Percentiles rank a stretch among this genome's conserved stretches.
These are phyloP conservation scores for Hansenula sp. DNA, from an alignment of 1,139 yeast species.

Conservation along the genomic window DNA sequence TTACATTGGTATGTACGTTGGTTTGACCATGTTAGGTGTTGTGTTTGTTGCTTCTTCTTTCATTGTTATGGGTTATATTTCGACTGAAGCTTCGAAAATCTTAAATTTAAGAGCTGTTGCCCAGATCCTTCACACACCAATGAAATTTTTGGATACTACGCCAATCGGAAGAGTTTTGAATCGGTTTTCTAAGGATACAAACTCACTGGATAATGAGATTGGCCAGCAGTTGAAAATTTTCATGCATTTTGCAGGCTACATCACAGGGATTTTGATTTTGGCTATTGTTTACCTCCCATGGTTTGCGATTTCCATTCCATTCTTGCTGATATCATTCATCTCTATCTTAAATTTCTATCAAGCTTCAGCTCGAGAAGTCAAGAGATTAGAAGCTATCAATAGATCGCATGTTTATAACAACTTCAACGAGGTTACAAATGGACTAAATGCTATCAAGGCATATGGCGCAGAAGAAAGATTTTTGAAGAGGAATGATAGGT, in stretches of 20 bases:
- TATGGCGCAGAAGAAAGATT: slow-evolving; percentile 54
- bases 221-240: slow-evolving; percentile 54
- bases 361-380: slow-evolving; percentile 75
- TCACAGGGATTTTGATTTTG: slow-evolving; percentile 61
- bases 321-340: slow-evolving; percentile 43
- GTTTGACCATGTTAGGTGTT: slow-evolving; percentile 54
- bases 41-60: slow-evolving; percentile 45
- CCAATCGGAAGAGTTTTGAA: slow-evolving; percentile 70
- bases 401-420: slow-evolving; percentile 77
- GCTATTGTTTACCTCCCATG: slow-evolving; percentile 74
- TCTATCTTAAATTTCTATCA: slow-evolving; percentile 61
- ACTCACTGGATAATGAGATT: slow-evolving; percentile 71
- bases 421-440: slow-evolving; percentile 71
- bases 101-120: slow-evolving; percentile 51
- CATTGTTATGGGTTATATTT: slow-evolving; percentile 48
- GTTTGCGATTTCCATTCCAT: slow-evolving; percentile 68
- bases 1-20: slow-evolving; percentile 59
- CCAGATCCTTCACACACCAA: slow-evolving; percentile 70
- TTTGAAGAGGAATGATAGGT: slow-evolving; percentile 40
- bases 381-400: slow-evolving; percentile 73
- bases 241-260: slow-evolving; percentile 44
- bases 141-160: slow-evolving; percentile 63
- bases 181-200: slow-evolving; percentile 78
- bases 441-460: slow-evolving; percentile 67
- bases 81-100: slow-evolving; percentile 39